Evolutionary conservation across 2,329 filamentous ascomycete genomes (phyloP).

Genomic region (Coniochaeta ligniaria): DNA sequence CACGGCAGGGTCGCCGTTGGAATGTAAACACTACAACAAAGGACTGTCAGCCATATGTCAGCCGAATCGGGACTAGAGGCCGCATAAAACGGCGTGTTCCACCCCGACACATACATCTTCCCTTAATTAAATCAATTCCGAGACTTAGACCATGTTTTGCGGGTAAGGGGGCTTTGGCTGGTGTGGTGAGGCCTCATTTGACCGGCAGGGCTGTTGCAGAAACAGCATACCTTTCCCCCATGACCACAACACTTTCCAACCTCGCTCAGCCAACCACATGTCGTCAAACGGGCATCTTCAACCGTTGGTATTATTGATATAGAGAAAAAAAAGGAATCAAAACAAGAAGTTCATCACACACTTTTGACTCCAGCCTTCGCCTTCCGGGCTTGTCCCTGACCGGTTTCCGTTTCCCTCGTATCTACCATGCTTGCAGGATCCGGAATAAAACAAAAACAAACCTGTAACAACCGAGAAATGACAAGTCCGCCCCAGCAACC

Average conservation of each 20-base stretch:
- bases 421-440: slow-evolving; percentile 7
- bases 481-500: slow-evolving; percentile 12
- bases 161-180: neutral
- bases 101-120: neutral
- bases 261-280: neutral
- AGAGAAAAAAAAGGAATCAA: neutral
- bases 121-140: neutral
- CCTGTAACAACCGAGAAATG: slow-evolving; percentile 16
- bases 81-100: slow-evolving; percentile 1
- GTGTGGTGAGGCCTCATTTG: too few relatives aligned
- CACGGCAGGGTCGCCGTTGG: slow-evolving; percentile 9
- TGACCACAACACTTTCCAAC: neutral
- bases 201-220: too few relatives aligned
- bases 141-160: neutral
- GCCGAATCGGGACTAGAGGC: slow-evolving; percentile 20
- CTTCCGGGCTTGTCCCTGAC: slow-evolving; percentile 11
- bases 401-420: neutral
- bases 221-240: neutral
- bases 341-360: slow-evolving; percentile 9
- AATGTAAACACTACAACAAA: slow-evolving; percentile 23
- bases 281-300: neutral
- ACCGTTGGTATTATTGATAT: slow-evolving; percentile 1
- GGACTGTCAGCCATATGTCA: slow-evolving; percentile 21
- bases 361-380: slow-evolving; percentile 17
- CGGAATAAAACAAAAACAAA: neutral